A percentile compares a stretch with the other conserved stretches of the same genome.
Conservation (phyloP, 2,329 filamentous ascomycete genomes). For the Colletotrichum tropicale region DNA sequence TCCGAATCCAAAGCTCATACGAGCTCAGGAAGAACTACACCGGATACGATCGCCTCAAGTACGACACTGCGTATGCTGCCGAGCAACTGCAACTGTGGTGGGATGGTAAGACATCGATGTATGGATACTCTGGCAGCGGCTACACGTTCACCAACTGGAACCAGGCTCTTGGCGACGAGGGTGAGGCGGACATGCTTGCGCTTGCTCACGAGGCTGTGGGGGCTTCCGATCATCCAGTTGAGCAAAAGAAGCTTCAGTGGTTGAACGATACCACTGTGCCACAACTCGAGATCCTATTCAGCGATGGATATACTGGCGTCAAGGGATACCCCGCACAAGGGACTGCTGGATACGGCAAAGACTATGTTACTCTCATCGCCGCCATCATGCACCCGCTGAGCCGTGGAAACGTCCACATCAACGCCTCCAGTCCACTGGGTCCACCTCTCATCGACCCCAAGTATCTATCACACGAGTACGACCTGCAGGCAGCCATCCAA, state of each 20-base stretch:
- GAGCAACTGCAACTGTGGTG: conserved; percentile 41
- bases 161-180: conserved; percentile 34
- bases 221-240: conserved; percentile 31
- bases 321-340: conserved; percentile 35
- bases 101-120: conserved; percentile 32
- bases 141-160: conserved; percentile 47
- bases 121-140: conserved; percentile 41
- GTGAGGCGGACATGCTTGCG: conserved; percentile 26
- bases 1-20: conserved; percentile 35
- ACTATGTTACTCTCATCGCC: conserved; percentile 29
- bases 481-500: conserved; percentile 30
- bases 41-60: conserved; percentile 32
- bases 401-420: conserved; percentile 35
- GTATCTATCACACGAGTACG: conserved; percentile 25
- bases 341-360: conserved; percentile 28
- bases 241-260: conserved; percentile 43
- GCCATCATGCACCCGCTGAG: conserved; percentile 34
- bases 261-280: conserved; percentile 39
- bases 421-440: conserved; percentile 32
- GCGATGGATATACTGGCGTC: conserved; percentile 46
- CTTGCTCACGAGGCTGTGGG: conserved; percentile 35
- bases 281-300: conserved; percentile 47
- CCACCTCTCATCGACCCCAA: conserved; percentile 36
- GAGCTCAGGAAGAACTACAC: conserved; percentile 33
- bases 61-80: conserved; percentile 34